phyloP scores from a whole-genome alignment of 2,329 filamentous ascomycete species.

The Pseudocercospora vitis region DNA sequence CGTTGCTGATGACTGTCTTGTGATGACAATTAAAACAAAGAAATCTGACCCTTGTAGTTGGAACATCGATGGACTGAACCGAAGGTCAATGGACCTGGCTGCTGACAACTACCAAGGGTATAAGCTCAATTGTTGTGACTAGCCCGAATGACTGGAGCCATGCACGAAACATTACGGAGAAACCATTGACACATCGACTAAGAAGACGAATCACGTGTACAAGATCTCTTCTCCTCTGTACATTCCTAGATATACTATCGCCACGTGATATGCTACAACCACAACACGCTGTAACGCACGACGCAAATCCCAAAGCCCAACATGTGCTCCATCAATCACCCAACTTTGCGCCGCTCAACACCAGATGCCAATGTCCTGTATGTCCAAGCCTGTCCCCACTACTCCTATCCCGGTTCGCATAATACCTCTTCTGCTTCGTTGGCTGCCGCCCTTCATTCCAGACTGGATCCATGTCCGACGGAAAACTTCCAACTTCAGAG shows the following conservation, averaged over 20 bases:
- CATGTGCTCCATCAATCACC: neutral
- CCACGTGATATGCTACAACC: constrained; percentile 1
- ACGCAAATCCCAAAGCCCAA: neutral
- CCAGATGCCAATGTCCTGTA: constrained; percentile 10
- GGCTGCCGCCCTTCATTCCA: constrained; percentile 1
- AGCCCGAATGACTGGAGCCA: too few relatives aligned
- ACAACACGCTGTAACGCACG: neutral
- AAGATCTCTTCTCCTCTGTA: neutral
- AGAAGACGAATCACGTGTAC: too few relatives aligned
- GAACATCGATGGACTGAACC: neutral
- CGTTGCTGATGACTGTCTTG: neutral
- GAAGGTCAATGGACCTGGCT: neutral
- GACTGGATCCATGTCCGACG: neutral
- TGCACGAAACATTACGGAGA: too few relatives aligned
- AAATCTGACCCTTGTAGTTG: neutral
- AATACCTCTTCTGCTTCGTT: constrained; percentile 15
- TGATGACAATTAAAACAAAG: neutral
- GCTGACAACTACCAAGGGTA: neutral
- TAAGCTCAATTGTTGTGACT: too few relatives aligned
- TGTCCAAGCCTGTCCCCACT: neutral
- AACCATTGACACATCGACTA: too few relatives aligned
- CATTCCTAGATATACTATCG: constrained; percentile 5
- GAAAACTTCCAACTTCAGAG: neutral
- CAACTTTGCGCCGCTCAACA: constrained; percentile 7
- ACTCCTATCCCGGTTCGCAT: constrained; percentile 9